These are phyloP conservation scores for Helenozyma baotianmanensis DNA, from an alignment of 805 yeast genomes.

Conservation along the genomic window DNA sequence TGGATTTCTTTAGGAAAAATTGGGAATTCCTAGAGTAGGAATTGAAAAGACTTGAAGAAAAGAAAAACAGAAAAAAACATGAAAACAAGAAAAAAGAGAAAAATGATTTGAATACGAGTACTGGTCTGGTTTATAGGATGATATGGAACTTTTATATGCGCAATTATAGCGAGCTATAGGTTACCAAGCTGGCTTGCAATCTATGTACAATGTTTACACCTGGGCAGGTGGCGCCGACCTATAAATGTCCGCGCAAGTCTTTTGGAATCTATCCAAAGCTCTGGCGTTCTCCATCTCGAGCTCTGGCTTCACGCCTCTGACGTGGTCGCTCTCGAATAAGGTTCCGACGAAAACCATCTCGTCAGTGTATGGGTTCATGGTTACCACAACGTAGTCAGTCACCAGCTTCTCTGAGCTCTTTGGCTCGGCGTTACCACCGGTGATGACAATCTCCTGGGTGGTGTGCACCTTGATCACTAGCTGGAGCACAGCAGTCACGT, in stretches of 20 bases:
- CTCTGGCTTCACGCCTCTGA: conserved; percentile 37
- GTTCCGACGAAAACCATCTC: conserved; percentile 38
- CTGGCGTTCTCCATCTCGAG: conserved; percentile 15
- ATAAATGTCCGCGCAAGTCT: conserved; percentile 36
- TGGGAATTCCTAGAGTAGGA: too few species aligned
- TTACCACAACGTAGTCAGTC: conserved; percentile 35
- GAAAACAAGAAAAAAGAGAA: not conserved
- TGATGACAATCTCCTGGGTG: conserved; percentile 32
- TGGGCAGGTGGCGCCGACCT: conserved; percentile 28
- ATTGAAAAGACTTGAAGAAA: too few species aligned
- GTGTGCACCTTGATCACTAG: conserved; percentile 35
- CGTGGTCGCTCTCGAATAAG: conserved; percentile 34
- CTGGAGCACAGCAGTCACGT: conserved; percentile 35
- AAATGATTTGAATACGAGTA: too few species aligned
- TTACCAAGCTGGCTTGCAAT: conserved; percentile 1
- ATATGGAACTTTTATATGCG: conserved; percentile 1
- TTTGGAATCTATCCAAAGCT: conserved; percentile 22
- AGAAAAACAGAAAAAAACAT: not conserved
- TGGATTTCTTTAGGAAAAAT: too few species aligned
- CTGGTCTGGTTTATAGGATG: too few species aligned
- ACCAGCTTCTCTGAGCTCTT: conserved; percentile 25
- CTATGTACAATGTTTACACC: conserved; percentile 9
- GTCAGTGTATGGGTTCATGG: conserved; percentile 35
- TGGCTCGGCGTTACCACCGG: conserved; percentile 17
- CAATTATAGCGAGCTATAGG: conserved; percentile 1